These are phyloP conservation scores for Chamaecyparis obtusa DNA, from an alignment of 75 land plant genomes.

Conservation along the genomic window DNA sequence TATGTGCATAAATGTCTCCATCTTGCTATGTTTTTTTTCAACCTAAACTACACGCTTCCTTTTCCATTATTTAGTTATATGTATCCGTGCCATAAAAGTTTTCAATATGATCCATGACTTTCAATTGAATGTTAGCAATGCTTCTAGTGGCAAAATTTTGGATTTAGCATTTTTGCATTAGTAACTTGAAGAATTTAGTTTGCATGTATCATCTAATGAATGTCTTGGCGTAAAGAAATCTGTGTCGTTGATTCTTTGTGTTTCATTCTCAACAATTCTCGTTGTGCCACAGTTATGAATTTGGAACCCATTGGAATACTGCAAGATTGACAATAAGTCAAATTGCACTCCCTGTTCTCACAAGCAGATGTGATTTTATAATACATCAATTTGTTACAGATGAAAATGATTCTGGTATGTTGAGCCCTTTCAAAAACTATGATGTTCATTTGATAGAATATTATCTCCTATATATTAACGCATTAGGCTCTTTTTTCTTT, in stretches of 20 bases:
- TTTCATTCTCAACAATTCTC: neutral
- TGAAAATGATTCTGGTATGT: conserved; percentile 75
- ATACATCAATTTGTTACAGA: conserved; percentile 62
- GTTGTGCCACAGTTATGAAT: conserved; percentile 19
- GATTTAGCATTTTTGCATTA: neutral
- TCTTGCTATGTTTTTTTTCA: neutral
- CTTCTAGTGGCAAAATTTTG: neutral
- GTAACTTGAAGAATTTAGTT: neutral
- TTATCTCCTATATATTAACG: neutral
- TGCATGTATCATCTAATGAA: conserved; percentile 4
- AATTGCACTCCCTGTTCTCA: conserved; percentile 60
- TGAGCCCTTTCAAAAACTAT: neutral
- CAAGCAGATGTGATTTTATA: conserved; percentile 71
- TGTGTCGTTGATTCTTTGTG: neutral
- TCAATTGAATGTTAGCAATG: neutral
- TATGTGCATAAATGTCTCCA: neutral
- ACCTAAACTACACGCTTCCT: neutral
- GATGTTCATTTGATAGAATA: neutral
- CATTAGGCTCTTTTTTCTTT: neutral
- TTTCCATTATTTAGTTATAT: neutral
- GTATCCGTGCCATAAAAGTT: neutral
- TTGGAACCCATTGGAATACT: conserved; percentile 27
- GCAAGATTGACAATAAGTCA: conserved; percentile 70
- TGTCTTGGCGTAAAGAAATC: neutral
- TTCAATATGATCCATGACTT: neutral